Conservation (phyloP, 192 early-diverging fungal species). For the Endogone sp. region DNA sequence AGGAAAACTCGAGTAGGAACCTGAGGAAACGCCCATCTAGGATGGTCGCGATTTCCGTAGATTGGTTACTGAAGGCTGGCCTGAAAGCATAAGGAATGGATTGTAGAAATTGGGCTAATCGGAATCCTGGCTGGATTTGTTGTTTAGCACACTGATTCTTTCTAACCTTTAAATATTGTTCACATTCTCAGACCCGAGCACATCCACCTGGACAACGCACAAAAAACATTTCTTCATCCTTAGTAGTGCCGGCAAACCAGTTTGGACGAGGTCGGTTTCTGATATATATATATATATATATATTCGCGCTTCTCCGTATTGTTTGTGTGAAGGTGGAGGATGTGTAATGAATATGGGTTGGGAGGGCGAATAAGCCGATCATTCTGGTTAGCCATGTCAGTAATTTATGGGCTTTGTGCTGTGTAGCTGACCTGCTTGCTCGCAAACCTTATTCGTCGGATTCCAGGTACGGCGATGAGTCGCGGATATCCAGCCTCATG, state of each 20-base stretch:
- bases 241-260: slow-evolving; percentile 91
- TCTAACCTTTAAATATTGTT: background rate
- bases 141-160: background rate
- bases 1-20: too few relatives aligned
- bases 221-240: slow-evolving; percentile 91
- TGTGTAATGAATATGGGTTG: too few relatives aligned
- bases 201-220: slow-evolving; percentile 48
- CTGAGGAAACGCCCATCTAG: too few relatives aligned
- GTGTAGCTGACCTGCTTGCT: too few relatives aligned
- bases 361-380: too few relatives aligned
- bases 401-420: too few relatives aligned
- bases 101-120: too few relatives aligned
- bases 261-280: slow-evolving; percentile 67
- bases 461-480: slow-evolving; percentile 80
- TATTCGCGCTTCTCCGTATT: background rate
- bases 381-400: too few relatives aligned
- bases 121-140: too few relatives aligned
- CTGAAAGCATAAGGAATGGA: too few relatives aligned
- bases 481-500: slow-evolving; percentile 81
- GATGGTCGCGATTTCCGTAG: too few relatives aligned
- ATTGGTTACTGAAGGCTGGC: too few relatives aligned
- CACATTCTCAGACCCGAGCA: slow-evolving; percentile 22
- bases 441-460: background rate
- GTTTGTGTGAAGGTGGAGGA: background rate
- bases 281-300: background rate